These are phyloP conservation scores for Fusarium xyrophilum DNA, from an alignment of 2,329 filamentous ascomycete genomes.

Conservation along the genomic window DNA sequence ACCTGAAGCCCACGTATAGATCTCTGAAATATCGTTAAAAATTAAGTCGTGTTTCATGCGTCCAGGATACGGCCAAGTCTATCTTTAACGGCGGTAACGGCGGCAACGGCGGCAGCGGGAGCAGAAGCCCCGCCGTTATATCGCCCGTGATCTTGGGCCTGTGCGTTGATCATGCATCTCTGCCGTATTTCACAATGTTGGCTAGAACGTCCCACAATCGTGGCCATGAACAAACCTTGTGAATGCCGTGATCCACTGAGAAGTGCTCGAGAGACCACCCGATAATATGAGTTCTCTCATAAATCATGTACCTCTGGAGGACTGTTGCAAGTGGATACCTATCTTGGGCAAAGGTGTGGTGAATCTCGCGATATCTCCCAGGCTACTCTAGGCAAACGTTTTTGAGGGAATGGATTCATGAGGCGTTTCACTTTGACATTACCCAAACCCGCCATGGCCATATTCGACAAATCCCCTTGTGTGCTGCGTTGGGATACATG, in stretches of 20 bases:
- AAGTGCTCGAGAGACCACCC: neutral
- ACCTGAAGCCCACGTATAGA: neutral
- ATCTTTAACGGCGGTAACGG: neutral
- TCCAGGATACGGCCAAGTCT: slow-evolving; percentile 6
- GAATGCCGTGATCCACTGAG: neutral
- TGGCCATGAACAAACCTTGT: neutral
- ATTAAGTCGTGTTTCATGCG: neutral
- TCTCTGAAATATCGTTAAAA: neutral
- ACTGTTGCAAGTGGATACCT: neutral
- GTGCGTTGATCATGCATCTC: neutral
- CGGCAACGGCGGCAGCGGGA: slow-evolving; percentile 1
- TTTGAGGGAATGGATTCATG: neutral
- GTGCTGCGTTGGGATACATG: neutral
- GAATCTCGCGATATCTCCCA: neutral
- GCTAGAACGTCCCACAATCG: slow-evolving; percentile 1
- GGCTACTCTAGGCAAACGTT: neutral
- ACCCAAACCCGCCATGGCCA: neutral
- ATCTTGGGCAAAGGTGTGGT: neutral
- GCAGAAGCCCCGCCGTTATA: slow-evolving; percentile 25
- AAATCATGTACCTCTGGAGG: neutral
- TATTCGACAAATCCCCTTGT: neutral
- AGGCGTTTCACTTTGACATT: neutral
- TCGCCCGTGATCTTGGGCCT: slow-evolving; percentile 5
- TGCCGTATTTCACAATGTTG: neutral
- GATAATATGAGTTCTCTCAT: neutral